phyloP scores from a whole-genome alignment of 176 grass and related monocot genomes.

The Elymus sibiricus region DNA sequence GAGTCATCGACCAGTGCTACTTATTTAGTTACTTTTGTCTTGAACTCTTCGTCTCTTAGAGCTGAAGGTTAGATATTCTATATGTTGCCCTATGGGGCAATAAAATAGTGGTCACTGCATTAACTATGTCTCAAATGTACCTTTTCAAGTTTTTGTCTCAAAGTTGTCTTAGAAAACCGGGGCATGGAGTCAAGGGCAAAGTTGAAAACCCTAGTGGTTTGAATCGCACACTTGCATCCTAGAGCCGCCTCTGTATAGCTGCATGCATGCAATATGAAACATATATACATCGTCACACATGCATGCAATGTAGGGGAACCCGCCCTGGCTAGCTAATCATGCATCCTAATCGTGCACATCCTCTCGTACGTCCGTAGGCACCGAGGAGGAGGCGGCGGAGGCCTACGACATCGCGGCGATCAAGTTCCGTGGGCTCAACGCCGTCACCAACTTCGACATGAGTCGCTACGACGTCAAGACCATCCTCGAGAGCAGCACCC shows the following conservation, averaged over 20 bases:
- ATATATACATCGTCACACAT: background rate
- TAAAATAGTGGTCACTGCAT: constrained; percentile 45
- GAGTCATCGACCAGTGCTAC: constrained; percentile 35
- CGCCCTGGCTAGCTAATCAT: constrained; percentile 21
- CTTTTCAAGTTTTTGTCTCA: constrained; percentile 57
- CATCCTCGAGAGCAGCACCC: constrained; percentile 60
- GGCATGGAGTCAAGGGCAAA: constrained; percentile 36
- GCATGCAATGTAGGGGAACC: background rate
- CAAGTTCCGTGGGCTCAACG: constrained; percentile 69
- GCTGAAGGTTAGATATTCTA: constrained; percentile 47
- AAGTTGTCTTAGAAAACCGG: constrained; percentile 48
- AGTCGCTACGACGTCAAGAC: constrained; percentile 68
- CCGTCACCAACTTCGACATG: constrained; percentile 84
- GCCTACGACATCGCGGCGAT: constrained; percentile 81
- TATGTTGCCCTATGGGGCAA: constrained; percentile 39
- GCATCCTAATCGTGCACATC: constrained; percentile 15
- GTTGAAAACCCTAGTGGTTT: constrained; percentile 30
- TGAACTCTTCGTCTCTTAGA: constrained; percentile 57
- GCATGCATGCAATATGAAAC: constrained; percentile 36
- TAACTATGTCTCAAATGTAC: constrained; percentile 53
- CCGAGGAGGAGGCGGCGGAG: constrained; percentile 80
- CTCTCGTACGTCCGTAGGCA: constrained; percentile 39
- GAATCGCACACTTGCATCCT: constrained; percentile 14
- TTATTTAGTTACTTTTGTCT: constrained; percentile 49
- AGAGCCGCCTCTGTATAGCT: background rate